Evolutionary conservation across 176 grass and related monocot genomes (phyloP).

Genomic region (Chloris gayana): DNA sequence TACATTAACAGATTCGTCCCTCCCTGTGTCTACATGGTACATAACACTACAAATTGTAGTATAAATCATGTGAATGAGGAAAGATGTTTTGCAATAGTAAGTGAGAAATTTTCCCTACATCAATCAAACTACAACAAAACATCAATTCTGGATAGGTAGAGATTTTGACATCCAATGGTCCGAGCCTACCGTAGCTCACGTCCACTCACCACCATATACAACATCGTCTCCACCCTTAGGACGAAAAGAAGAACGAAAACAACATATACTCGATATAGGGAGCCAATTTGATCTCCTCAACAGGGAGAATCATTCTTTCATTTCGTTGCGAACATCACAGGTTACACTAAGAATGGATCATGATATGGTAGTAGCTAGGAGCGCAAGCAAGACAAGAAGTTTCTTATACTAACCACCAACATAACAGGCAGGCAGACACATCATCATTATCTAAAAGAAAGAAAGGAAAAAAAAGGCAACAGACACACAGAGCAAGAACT

Average conservation of each 20-base stretch:
- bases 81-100: too few relatives aligned
- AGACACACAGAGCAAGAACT: neutral
- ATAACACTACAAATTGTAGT: too few relatives aligned
- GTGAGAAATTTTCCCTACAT: neutral
- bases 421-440: neutral
- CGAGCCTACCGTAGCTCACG: neutral
- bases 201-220: neutral
- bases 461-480: neutral
- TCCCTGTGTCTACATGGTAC: too few relatives aligned
- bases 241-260: neutral
- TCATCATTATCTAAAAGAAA: neutral
- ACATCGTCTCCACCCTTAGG: neutral
- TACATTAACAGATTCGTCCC: too few relatives aligned
- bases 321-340: neutral
- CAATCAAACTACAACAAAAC: neutral
- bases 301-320: neutral
- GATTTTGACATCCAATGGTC: neutral
- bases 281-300: neutral
- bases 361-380: neutral
- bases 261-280: neutral
- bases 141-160: neutral
- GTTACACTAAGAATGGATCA: neutral
- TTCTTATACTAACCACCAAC: constrained; percentile 11
- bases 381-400: neutral
- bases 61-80: too few relatives aligned